Base-by-base conservation (phyloP, 2,329 filamentous ascomycete genomes). In the Ophiostoma populinum region DNA sequence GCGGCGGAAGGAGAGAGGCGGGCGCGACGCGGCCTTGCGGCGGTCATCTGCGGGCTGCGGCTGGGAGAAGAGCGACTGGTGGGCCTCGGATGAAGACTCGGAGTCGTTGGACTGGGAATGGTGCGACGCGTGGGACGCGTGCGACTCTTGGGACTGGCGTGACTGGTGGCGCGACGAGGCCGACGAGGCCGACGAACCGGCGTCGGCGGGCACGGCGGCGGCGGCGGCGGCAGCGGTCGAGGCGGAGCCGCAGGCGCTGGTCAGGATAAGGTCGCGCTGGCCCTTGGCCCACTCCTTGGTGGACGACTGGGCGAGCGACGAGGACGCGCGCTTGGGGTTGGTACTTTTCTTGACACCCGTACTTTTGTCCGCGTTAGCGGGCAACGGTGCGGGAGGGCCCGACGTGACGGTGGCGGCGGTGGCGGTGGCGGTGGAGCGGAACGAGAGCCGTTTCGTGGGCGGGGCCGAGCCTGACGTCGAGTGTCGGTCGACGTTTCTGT, bases 1-100 rank as follows among this genome's bases (percentile, higher is more conserved):
- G 18, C 56, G 54, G 43, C 58, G 63, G 51, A 63, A 67, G 16
- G 67, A 69, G 39, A 65, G 52, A 16, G 65, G 65, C 27, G 60
- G 61, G 49, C 65, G 53, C 52, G 57, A 49, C 49, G 56, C 40
- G 15, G 39, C 49, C 49, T 47, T 47, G 49, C 58, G 59, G 49
- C 54, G 62, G 39, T 68, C 67, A 61, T 70, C 61, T 37, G 62
- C 49, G 37, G 55, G 49, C 29, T 53, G 58, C 30, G 52, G 37
- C 16, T 32, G 21, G 15, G 19, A 21, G 7, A n/a, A n/a, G n/a
- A n/a, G n/a, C n/a, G n/a, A n/a, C n/a, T 5, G 24, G 5, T 8
- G 34, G 13, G 18, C 16, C 15, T 16, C n/a, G 11, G 5, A 15
- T 19, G 13, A 29, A 22, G 36, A 24, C 31, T n/a, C 13, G 7